Conservation (phyloP, 345 rosid species). For the Gossypium raimondii region DNA sequence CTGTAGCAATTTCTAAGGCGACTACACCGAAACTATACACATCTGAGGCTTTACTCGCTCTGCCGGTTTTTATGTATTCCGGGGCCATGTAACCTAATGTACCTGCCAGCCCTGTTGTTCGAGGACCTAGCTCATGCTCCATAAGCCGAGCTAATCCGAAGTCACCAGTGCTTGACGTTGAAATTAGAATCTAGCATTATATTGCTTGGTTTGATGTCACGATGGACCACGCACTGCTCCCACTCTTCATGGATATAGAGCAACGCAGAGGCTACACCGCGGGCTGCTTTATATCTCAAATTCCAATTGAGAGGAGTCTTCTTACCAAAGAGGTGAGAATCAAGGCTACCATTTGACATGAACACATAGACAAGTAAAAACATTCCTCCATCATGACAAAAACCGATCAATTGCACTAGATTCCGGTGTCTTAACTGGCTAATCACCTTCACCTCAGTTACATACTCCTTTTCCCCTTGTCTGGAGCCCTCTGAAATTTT, state of each 20-base stretch:
- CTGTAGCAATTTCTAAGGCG: slow-evolving; percentile 31
- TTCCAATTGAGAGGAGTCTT: slow-evolving; percentile 22
- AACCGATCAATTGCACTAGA: slow-evolving; percentile 39
- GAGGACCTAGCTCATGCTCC: slow-evolving; percentile 34
- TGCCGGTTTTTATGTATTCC: slow-evolving; percentile 24
- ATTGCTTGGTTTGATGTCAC: slow-evolving; percentile 37
- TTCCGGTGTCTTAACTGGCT: slow-evolving; percentile 37
- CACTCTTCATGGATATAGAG: slow-evolving; percentile 41
- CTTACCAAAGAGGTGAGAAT: slow-evolving; percentile 13
- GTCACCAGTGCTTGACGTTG: slow-evolving; percentile 42
- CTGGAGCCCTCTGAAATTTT: slow-evolving; percentile 30
- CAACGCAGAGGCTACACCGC: slow-evolving; percentile 28
- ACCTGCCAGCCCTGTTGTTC: slow-evolving; percentile 34
- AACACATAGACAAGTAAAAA: slow-evolving; percentile 31
- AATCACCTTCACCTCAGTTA: slow-evolving; percentile 37
- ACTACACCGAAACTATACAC: slow-evolving; percentile 39
- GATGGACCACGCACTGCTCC: slow-evolving; percentile 39
- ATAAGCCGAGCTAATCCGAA: slow-evolving; percentile 35
- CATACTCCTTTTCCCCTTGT: slow-evolving; percentile 35
- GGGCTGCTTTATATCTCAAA: slow-evolving; percentile 22
- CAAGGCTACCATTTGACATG: slow-evolving; percentile 25
- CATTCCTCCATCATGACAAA: slow-evolving; percentile 32
- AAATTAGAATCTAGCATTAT: slow-evolving; percentile 33
- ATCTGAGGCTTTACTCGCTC: slow-evolving; percentile 34
- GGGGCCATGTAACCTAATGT: slow-evolving; percentile 46